Percentiles rank a stretch among this genome's conserved stretches.
These are phyloP conservation scores for Amanita phalloides DNA, from an alignment of 768 basidiomycete genomes.

Conservation along the genomic window DNA sequence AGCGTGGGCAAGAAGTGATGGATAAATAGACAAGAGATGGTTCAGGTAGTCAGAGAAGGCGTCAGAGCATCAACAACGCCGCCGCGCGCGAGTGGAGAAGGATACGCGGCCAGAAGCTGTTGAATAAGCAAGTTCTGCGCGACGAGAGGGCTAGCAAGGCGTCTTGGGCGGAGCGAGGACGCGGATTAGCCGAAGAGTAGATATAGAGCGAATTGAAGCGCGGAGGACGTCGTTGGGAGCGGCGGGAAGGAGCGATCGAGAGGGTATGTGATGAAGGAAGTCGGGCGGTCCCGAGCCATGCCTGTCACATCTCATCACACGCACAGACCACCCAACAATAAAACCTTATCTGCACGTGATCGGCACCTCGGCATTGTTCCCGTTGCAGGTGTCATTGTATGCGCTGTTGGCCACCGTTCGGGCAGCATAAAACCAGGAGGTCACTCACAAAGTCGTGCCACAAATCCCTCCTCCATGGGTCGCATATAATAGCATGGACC, in stretches of 20 bases:
- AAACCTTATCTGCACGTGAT: slow-evolving; percentile 23
- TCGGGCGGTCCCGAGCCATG: slow-evolving; percentile 35
- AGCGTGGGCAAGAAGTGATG: slow-evolving; percentile 30
- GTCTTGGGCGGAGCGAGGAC: slow-evolving; percentile 9
- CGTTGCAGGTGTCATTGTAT: background rate
- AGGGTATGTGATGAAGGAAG: slow-evolving; percentile 39
- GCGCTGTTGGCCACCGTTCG: background rate
- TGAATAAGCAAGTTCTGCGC: slow-evolving; percentile 4
- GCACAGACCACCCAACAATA: slow-evolving; percentile 36
- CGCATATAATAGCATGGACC: background rate
- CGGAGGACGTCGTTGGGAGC: slow-evolving; percentile 15
- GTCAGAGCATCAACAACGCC: slow-evolving; percentile 22
- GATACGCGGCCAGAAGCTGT: slow-evolving; percentile 5
- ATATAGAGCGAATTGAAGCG: slow-evolving; percentile 7
- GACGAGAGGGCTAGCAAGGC: slow-evolving; percentile 10
- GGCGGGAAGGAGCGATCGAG: slow-evolving; percentile 26
- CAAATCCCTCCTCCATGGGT: background rate
- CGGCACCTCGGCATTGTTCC: slow-evolving; percentile 9
- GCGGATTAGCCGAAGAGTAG: slow-evolving; percentile 8
- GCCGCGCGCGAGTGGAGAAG: slow-evolving; percentile 9
- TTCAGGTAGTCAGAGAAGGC: slow-evolving; percentile 9
- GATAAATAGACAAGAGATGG: slow-evolving; percentile 10
- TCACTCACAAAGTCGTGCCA: background rate
- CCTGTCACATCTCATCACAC: slow-evolving; percentile 33
- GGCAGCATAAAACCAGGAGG: background rate